These are phyloP conservation scores for Verticillium klebahnii DNA, from an alignment of 2,329 filamentous ascomycete genomes.

Conservation along the genomic window DNA sequence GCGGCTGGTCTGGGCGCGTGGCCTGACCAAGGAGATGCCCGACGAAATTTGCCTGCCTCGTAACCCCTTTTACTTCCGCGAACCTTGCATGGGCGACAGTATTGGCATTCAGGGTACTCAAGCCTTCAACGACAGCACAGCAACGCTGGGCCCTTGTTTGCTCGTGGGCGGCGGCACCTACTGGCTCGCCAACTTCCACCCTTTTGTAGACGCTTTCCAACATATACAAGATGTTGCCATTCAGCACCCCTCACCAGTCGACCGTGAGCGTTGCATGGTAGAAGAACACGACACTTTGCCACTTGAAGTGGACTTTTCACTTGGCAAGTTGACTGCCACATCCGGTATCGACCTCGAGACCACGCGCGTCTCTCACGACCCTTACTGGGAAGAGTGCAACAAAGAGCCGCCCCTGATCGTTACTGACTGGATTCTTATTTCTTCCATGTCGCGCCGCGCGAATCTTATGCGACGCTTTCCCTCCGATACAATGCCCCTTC, in stretches of 20 bases:
- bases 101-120: slow-evolving; percentile 29
- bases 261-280: slow-evolving; percentile 28
- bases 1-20: slow-evolving; percentile 34
- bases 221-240: slow-evolving; percentile 21
- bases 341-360: slow-evolving; percentile 38
- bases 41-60: slow-evolving; percentile 36
- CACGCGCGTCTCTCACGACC: slow-evolving; percentile 36
- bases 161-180: slow-evolving; percentile 29
- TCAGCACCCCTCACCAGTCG: slow-evolving; percentile 37
- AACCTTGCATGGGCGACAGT: slow-evolving; percentile 41
- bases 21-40: slow-evolving; percentile 27
- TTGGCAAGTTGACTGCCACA: slow-evolving; percentile 32
- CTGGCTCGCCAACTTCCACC: slow-evolving; percentile 40
- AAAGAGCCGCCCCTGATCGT: slow-evolving; percentile 35
- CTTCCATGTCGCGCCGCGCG: slow-evolving; percentile 25
- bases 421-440: slow-evolving; percentile 39
- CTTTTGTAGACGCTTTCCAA: slow-evolving; percentile 32
- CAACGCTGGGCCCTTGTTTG: slow-evolving; percentile 37
- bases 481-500: slow-evolving; percentile 22
- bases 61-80: slow-evolving; percentile 37
- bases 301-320: slow-evolving; percentile 18
- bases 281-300: slow-evolving; percentile 32
- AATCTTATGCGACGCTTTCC: slow-evolving; percentile 38
- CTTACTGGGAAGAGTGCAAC: slow-evolving; percentile 38
- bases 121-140: slow-evolving; percentile 27